Conservation (phyloP, 2,329 filamentous ascomycete species). For the Chaetomium strumarium region DNA sequence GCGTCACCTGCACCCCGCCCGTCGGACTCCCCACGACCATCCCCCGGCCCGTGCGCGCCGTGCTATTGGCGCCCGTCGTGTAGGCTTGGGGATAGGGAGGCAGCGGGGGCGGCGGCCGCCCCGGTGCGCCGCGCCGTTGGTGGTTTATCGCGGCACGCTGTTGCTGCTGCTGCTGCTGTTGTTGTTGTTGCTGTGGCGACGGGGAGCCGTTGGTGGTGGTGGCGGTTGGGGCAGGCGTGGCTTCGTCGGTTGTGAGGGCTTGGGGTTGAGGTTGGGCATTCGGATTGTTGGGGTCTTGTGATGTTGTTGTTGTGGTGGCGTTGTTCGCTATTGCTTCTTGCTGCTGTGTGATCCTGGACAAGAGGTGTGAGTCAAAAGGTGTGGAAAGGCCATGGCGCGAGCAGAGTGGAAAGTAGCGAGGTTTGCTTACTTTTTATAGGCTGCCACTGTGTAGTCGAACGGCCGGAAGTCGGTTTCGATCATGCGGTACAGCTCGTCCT, state of each 20-base stretch:
- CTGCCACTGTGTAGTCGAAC: constrained; percentile 87
- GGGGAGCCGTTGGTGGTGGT: constrained; percentile 18
- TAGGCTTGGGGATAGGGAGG: constrained; percentile 45
- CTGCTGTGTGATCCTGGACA: constrained; percentile 23
- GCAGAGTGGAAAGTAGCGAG: neutral
- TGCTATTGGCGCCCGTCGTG: constrained; percentile 26
- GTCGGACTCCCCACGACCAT: constrained; percentile 69
- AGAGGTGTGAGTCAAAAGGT: neutral
- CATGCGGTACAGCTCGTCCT: constrained; percentile 88
- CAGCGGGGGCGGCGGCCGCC: constrained; percentile 36
- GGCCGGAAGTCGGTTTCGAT: constrained; percentile 92
- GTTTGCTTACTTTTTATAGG: constrained; percentile 62
- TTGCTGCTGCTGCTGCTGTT: constrained; percentile 25
- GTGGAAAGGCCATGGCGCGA: neutral
- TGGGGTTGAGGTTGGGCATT: constrained; percentile 41
- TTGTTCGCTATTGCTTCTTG: constrained; percentile 7
- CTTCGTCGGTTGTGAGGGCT: constrained; percentile 48
- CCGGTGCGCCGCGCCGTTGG: constrained; percentile 19
- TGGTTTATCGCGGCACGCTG: constrained; percentile 15
- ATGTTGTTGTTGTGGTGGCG: neutral
- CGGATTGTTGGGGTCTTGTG: constrained; percentile 19
- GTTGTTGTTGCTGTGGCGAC: constrained; percentile 8
- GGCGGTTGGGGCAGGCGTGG: constrained; percentile 23
- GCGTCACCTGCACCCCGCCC: constrained; percentile 83
- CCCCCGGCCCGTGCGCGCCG: constrained; percentile 30